A percentile compares a stretch with the other conserved stretches of the same genome.
Conservation (phyloP, 306 rosid genomes). For the Prunus armeniaca region DNA sequence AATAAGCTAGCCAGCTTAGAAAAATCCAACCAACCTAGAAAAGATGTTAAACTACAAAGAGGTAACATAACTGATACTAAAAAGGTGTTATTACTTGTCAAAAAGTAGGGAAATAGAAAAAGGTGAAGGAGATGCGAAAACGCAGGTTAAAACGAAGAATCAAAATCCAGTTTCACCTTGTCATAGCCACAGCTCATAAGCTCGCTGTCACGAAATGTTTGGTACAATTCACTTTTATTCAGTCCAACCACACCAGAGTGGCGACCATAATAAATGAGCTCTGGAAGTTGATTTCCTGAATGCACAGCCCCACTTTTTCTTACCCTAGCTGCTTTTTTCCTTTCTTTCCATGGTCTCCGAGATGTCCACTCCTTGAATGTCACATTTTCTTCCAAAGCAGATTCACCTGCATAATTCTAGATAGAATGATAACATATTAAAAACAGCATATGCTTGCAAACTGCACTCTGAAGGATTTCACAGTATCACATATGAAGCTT, state of each 20-base stretch:
- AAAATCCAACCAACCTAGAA: slow-evolving; percentile 12
- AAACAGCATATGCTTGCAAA: slow-evolving; percentile 11
- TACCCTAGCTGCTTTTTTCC: slow-evolving; percentile 50
- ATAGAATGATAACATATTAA: slow-evolving; percentile 47
- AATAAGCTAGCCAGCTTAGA: slow-evolving; percentile 22
- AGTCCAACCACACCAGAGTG: slow-evolving; percentile 77
- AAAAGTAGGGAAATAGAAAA: background rate
- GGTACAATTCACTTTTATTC: slow-evolving; percentile 51
- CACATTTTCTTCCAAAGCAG: slow-evolving; percentile 38
- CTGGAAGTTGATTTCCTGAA: slow-evolving; percentile 51
- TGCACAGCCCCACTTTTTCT: slow-evolving; percentile 32
- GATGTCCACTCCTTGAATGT: slow-evolving; percentile 82
- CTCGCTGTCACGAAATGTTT: slow-evolving; percentile 38
- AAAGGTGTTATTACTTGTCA: background rate
- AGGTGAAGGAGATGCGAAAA: background rate
- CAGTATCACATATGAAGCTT: slow-evolving; percentile 7
- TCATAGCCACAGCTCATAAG: slow-evolving; percentile 62
- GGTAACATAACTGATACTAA: background rate
- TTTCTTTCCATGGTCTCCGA: slow-evolving; percentile 82
- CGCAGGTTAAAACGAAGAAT: background rate
- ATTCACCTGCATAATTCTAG: slow-evolving; percentile 64
- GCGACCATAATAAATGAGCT: slow-evolving; percentile 77
- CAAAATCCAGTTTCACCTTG: slow-evolving; percentile 42
- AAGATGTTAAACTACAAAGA: background rate
- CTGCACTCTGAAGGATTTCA: background rate